These are phyloP conservation scores for Kuraishia molischiana DNA, from an alignment of 805 yeast genomes.

Conservation along the genomic window DNA sequence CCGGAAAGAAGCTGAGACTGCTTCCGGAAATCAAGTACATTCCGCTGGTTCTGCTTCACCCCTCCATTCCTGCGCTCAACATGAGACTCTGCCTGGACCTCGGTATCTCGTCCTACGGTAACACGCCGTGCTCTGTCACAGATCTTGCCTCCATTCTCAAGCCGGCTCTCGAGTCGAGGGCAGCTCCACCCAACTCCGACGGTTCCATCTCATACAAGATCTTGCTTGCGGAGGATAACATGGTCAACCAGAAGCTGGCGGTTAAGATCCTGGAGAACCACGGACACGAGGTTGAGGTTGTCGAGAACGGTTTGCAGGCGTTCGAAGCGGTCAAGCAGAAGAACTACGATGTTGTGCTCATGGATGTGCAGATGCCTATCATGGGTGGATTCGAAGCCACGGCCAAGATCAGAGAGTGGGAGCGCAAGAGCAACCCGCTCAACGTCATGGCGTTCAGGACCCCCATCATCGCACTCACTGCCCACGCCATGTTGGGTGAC, in stretches of 20 bases:
- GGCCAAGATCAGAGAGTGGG: slow-evolving; percentile 81
- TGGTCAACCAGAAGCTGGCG: slow-evolving; percentile 82
- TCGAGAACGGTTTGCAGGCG: slow-evolving; percentile 80
- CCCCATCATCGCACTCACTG: slow-evolving; percentile 85
- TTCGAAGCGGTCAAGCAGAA: slow-evolving; percentile 61
- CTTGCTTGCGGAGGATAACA: slow-evolving; percentile 77
- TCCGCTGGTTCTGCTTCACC: slow-evolving; percentile 73
- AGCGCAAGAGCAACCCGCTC: slow-evolving; percentile 63
- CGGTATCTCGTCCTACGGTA: slow-evolving; percentile 83
- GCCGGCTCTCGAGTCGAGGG: slow-evolving; percentile 78
- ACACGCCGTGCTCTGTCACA: slow-evolving; percentile 74
- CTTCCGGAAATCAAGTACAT: slow-evolving; percentile 75
- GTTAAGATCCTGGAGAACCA: slow-evolving; percentile 78
- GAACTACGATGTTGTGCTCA: slow-evolving; percentile 70
- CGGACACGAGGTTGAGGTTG: slow-evolving; percentile 78
- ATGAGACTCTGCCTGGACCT: slow-evolving; percentile 77
- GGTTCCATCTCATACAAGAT: slow-evolving; percentile 69
- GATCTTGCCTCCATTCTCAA: slow-evolving; percentile 77
- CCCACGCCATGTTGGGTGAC: slow-evolving; percentile 93
- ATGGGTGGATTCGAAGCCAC: slow-evolving; percentile 94
- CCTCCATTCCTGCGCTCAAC: slow-evolving; percentile 65
- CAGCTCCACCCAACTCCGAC: slow-evolving; percentile 71
- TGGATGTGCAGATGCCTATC: slow-evolving; percentile 98
- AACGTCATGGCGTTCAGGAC: slow-evolving; percentile 64
- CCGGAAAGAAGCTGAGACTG: slow-evolving; percentile 58